These are phyloP conservation scores for Leccinum aurantiacum DNA, from an alignment of 768 basidiomycete species.

Conservation along the genomic window DNA sequence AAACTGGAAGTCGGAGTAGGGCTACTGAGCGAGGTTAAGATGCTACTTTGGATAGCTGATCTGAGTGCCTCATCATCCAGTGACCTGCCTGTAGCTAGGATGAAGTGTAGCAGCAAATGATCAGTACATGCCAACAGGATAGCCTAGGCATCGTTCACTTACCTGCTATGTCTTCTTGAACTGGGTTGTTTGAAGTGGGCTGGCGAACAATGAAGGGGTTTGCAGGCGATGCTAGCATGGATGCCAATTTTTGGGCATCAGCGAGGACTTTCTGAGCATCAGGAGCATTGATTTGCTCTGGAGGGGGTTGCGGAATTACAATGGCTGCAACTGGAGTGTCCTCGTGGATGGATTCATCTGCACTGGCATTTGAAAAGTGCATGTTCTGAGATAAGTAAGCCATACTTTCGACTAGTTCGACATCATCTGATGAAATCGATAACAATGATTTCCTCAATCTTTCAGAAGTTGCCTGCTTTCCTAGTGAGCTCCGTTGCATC, in stretches of 20 bases:
- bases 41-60: too few relatives aligned
- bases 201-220: too few relatives aligned
- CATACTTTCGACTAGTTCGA: conserved; percentile 3
- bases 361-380: not conserved
- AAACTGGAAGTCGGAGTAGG: too few relatives aligned
- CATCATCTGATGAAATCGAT: not conserved
- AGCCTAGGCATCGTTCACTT: too few relatives aligned
- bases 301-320: not conserved
- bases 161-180: too few relatives aligned
- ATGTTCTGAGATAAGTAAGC: too few relatives aligned
- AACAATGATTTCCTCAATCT: conserved; percentile 1
- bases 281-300: conserved; percentile 2
- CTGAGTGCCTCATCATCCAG: too few relatives aligned
- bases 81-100: not conserved
- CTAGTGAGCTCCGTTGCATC: not conserved
- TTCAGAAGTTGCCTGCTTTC: conserved; percentile 4
- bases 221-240: not conserved
- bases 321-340: not conserved
- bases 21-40: too few relatives aligned
- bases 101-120: not conserved
- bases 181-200: too few relatives aligned
- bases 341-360: not conserved
- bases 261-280: not conserved
- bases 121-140: not conserved
- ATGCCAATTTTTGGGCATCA: not conserved